Evolutionary conservation across 1,139 yeast genomes (phyloP).

Genomic region (Zygotorulaspora mrakii): DNA sequence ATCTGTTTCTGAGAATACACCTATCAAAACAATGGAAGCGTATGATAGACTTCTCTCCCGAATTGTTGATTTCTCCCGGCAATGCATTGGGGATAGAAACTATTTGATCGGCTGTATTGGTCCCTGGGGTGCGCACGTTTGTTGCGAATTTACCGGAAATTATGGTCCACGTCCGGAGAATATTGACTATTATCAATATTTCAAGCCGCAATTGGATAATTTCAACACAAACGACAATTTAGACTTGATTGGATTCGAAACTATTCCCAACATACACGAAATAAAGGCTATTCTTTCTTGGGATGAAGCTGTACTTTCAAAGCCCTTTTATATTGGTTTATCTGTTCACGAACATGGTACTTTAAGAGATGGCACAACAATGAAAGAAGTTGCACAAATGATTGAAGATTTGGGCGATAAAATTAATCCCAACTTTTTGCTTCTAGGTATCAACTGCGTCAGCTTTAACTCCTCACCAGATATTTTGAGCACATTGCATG

Average conservation of each 20-base stretch:
- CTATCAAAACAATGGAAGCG: conserved; percentile 31
- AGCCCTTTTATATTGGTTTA: conserved; percentile 31
- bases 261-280: conserved; percentile 33
- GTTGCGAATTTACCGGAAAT: conserved; percentile 65
- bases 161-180: conserved; percentile 34
- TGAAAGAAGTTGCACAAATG: conserved; percentile 23
- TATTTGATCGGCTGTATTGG: conserved; percentile 62
- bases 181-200: conserved; percentile 28
- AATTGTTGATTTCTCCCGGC: conserved; percentile 28
- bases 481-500: conserved; percentile 22
- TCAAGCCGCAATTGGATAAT: conserved; percentile 29
- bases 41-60: conserved; percentile 28
- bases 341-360: conserved; percentile 28
- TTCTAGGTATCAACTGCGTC: conserved; percentile 32
- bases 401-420: conserved; percentile 41
- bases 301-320: conserved; percentile 24
- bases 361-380: conserved; percentile 32
- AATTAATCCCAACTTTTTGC: conserved; percentile 22
- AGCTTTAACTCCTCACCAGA: conserved; percentile 26
- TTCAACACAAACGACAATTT: conserved; percentile 27
- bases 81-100: conserved; percentile 32
- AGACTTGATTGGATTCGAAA: conserved; percentile 33
- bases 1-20: conserved; percentile 27
- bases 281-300: conserved; percentile 29
- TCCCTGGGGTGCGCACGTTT: conserved; percentile 67